Percentiles rank a stretch among this genome's conserved stretches.
phyloP scores from a whole-genome alignment of 192 early-diverging fungal genomes.

The Backusella macrospora region DNA sequence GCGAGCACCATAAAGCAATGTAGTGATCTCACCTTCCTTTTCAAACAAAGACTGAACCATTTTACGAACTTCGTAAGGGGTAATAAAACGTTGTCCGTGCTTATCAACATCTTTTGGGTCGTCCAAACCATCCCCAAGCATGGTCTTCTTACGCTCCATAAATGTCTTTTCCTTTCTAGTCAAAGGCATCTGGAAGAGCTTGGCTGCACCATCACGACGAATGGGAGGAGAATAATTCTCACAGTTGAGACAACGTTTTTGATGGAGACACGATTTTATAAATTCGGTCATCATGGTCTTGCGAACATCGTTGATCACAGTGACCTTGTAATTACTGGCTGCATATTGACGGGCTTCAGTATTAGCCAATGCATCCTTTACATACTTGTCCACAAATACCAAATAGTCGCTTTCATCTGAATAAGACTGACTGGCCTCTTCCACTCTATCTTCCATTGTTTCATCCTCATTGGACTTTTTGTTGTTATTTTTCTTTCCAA shows the following conservation, averaged over 20 bases:
- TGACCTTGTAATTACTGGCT: constrained; percentile 51
- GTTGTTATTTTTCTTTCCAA: constrained; percentile 46
- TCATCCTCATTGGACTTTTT: constrained; percentile 29
- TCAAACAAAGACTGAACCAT: constrained; percentile 77
- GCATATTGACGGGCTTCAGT: constrained; percentile 27
- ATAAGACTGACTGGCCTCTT: constrained; percentile 53
- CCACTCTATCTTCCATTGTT: constrained; percentile 48
- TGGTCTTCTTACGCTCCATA: constrained; percentile 52
- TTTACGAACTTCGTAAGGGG: constrained; percentile 79
- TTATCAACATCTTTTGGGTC: constrained; percentile 35
- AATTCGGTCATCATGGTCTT: constrained; percentile 55
- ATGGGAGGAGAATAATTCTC: constrained; percentile 64
- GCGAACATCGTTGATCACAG: constrained; percentile 55
- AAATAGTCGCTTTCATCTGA: constrained; percentile 61
- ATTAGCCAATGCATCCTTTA: constrained; percentile 45
- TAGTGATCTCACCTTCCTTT: constrained; percentile 74
- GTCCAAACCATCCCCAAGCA: constrained; percentile 37
- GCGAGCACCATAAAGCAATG: constrained; percentile 81
- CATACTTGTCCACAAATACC: constrained; percentile 49
- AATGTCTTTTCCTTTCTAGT: constrained; percentile 59
- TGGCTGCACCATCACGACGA: constrained; percentile 79
- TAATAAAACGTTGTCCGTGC: constrained; percentile 53
- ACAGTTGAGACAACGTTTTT: constrained; percentile 69
- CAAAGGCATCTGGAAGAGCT: constrained; percentile 82
- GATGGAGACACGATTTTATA: constrained; percentile 43